Evolutionary conservation across 495 filamentous ascomycete genomes (phyloP).

Genomic region (Trichoderma asperelloides): DNA sequence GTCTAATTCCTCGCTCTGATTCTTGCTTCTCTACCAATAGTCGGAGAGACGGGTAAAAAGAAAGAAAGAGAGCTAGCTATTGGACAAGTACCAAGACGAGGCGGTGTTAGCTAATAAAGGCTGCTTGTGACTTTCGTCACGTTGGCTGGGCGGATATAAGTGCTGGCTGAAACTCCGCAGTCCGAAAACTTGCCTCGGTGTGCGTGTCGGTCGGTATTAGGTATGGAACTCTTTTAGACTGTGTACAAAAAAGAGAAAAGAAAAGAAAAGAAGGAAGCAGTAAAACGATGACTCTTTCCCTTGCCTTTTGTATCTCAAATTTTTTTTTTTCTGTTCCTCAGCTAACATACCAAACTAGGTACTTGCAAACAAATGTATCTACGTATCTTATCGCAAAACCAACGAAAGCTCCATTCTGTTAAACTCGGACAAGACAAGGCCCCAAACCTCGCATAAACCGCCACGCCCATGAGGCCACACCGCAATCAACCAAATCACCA

Average conservation of each 20-base stretch:
- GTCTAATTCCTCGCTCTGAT: not conserved
- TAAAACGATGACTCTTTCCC: not conserved
- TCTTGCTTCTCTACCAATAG: not conserved
- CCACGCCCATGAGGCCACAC: not conserved
- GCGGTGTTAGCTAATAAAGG: not conserved
- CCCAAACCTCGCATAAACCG: not conserved
- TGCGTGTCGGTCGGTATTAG: not conserved
- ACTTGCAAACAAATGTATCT: not conserved
- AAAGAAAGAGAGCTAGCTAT: not conserved
- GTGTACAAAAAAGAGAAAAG: not conserved
- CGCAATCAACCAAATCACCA: not conserved
- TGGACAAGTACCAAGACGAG: too few species aligned
- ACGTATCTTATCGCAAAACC: not conserved
- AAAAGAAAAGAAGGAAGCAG: not conserved
- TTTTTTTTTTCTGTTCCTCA: not conserved
- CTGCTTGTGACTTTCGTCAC: not conserved
- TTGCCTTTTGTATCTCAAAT: not conserved
- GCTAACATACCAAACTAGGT: too few species aligned
- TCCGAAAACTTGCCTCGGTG: not conserved
- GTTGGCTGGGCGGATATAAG: not conserved
- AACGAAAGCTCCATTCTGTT: not conserved
- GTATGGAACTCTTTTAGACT: not conserved
- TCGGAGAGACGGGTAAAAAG: not conserved
- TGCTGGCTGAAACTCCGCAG: not conserved
- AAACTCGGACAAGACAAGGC: not conserved